Evolutionary conservation across 441 rosid species (phyloP), one percentile per base, ranked within the genome.

Genomic region (Gossypium davidsonii): DNA sequence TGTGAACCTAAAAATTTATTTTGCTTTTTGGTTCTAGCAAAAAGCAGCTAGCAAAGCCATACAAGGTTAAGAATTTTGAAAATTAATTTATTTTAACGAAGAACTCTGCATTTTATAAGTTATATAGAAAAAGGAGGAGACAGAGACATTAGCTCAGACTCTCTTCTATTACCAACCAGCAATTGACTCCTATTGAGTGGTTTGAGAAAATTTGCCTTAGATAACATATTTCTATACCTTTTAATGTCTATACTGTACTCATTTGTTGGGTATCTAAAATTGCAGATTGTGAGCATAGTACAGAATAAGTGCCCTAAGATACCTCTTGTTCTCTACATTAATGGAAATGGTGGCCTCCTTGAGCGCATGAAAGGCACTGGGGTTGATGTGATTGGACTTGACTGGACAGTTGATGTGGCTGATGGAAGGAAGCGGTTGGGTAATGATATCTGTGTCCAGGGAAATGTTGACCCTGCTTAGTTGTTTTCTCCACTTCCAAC

Each of bases 361-460:
- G 98, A 92, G 67, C 89, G 90, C 71, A 94, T 94, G 97, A 87
- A 87, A 86, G 93, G 86, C 75, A 85, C 86, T 7, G 97, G 92
- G 80, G 98, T 90, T 79, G 97, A 92, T 83, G 98, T 94, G 65
- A 88, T 92, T 74, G 97, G 97, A 76, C 91, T 94, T 76, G 98
- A 94, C 87, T 94, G 98, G 98, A 94, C 97, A 48, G 94, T 94
- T 61, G 98, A 90, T 81, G 88, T 94, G 92, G 92, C 89, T 46
- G 96, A 92, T 83, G 98, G 94, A 76, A 86, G 97, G 85, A 86
- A 86, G 70, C 84, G 94, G 68, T 70, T 92, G 73, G 97, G 97
- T 49, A 82, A 76, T 6, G 88, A 68, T 25, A 83, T 91, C 73
- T 83, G 92, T 56, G 89, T 94, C 15, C 97, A 92, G 72, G 98